Evolutionary conservation across 768 basidiomycete genomes (phyloP).

Genomic region (Agrocybe praecox): DNA sequence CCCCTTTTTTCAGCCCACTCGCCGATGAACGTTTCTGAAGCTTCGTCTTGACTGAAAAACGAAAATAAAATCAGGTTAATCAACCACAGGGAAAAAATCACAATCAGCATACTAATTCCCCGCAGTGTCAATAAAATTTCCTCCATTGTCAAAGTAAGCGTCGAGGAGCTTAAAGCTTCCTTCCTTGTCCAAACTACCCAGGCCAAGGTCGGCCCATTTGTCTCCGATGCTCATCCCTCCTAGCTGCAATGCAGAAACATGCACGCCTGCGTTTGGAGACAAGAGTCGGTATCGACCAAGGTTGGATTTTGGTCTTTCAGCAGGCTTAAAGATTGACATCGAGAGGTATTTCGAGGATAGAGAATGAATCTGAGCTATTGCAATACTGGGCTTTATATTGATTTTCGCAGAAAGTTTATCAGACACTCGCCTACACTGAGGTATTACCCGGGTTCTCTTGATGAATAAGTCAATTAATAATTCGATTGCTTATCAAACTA

Average conservation of each 20-base stretch:
- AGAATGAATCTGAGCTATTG: too few relatives aligned
- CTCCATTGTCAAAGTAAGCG: slow-evolving; percentile 43
- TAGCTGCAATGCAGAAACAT: slow-evolving; percentile 44
- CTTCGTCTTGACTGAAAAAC: slow-evolving; percentile 47
- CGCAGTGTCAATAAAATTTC: slow-evolving; percentile 53
- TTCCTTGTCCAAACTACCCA: slow-evolving; percentile 44
- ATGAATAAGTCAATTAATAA: too few relatives aligned
- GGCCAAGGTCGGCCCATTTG: slow-evolving; percentile 30
- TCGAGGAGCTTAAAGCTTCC: slow-evolving; percentile 48
- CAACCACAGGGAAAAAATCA: background rate
- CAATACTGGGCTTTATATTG: too few relatives aligned
- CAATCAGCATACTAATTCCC: slow-evolving; percentile 37
- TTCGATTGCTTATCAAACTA: too few relatives aligned
- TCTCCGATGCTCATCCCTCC: slow-evolving; percentile 48
- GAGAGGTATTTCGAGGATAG: too few relatives aligned
- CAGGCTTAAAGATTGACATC: too few relatives aligned
- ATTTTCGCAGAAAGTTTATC: too few relatives aligned
- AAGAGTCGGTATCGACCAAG: slow-evolving; percentile 31
- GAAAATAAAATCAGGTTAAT: too few relatives aligned
- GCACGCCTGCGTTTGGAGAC: slow-evolving; percentile 37
- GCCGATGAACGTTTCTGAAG: slow-evolving; percentile 55
- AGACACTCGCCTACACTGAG: too few relatives aligned
- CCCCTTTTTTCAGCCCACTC: slow-evolving; percentile 53
- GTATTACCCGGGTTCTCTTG: too few relatives aligned
- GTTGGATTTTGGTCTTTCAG: too few relatives aligned